phyloP scores from a whole-genome alignment of 495 filamentous ascomycete species.

The Penicillium robsamsonii region DNA sequence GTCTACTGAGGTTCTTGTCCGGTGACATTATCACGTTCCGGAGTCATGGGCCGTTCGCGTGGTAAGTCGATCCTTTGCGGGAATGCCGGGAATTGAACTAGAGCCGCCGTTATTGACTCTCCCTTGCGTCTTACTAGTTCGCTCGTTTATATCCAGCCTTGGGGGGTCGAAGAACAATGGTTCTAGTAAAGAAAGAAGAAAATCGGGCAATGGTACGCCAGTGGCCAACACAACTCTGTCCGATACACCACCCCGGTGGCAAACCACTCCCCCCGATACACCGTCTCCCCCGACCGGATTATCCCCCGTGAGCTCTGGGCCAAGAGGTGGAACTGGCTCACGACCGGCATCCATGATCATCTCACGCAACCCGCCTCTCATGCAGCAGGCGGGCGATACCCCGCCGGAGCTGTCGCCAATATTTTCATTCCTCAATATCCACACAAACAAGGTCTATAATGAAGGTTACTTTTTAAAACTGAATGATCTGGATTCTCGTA shows the following conservation, averaged over 20 bases:
- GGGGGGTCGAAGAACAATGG: constrained; percentile 35
- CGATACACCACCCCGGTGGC: constrained; percentile 31
- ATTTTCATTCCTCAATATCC: constrained; percentile 91
- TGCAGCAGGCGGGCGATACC: constrained; percentile 81
- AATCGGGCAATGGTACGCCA: constrained; percentile 24
- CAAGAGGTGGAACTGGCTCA: constrained; percentile 39
- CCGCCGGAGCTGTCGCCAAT: constrained; percentile 91
- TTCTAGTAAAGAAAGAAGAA: constrained; percentile 32
- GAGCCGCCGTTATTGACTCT: constrained; percentile 16
- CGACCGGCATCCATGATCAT: constrained; percentile 66
- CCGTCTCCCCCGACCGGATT: constrained; percentile 33
- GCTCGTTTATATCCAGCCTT: constrained; percentile 63
- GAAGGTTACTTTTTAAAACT: constrained; percentile 97
- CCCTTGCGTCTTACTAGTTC: constrained; percentile 48
- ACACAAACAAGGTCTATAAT: constrained; percentile 93
- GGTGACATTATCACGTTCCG: constrained; percentile 12
- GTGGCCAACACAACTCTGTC: constrained; percentile 15
- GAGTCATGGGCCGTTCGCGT: constrained; percentile 44
- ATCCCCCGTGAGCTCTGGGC: constrained; percentile 29
- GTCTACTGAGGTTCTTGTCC: constrained; percentile 9
- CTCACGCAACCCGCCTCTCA: constrained; percentile 81
- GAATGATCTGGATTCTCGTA: constrained; percentile 88
- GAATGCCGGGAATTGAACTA: constrained; percentile 7
- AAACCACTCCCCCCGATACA: constrained; percentile 41
- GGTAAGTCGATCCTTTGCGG: constrained; percentile 33